Evolutionary conservation across 371 early-diverging fungal species (phyloP).

Genomic region (Lichtheimia hyalospora): DNA sequence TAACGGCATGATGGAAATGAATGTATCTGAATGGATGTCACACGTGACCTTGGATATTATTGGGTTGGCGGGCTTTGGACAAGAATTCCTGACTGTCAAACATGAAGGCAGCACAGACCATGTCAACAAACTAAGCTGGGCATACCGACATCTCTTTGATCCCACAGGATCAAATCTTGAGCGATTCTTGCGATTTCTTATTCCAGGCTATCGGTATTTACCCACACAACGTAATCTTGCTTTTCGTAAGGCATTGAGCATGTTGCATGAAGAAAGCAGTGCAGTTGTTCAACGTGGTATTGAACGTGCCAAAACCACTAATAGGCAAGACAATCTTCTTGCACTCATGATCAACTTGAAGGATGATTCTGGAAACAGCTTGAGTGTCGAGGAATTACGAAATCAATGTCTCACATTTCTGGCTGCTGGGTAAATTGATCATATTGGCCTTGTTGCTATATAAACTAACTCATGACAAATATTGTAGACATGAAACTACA

Average conservation of each 20-base stretch:
- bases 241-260: background rate
- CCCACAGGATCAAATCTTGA: constrained; percentile 12
- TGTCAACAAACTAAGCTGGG: constrained; percentile 42
- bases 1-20: constrained; percentile 13
- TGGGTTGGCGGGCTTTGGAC: constrained; percentile 47
- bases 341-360: constrained; percentile 31
- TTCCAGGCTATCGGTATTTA: constrained; percentile 37
- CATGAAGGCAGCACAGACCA: constrained; percentile 12
- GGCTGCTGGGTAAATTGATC: constrained; percentile 37
- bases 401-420: constrained; percentile 29
- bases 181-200: constrained; percentile 32
- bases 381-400: constrained; percentile 26
- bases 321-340: constrained; percentile 15
- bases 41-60: constrained; percentile 50
- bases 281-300: constrained; percentile 43
- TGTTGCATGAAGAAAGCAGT: constrained; percentile 42
- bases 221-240: constrained; percentile 36
- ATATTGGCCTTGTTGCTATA: background rate
- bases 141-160: constrained; percentile 45
- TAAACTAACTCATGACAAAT: too few species aligned
- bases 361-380: constrained; percentile 34
- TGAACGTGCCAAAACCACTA: constrained; percentile 13
- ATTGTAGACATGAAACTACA: constrained; percentile 8
- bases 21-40: constrained; percentile 38
- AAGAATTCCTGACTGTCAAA: constrained; percentile 17